Base-by-base conservation (phyloP, 768 basidiomycete species). In the Leccinum disarticulatum region DNA sequence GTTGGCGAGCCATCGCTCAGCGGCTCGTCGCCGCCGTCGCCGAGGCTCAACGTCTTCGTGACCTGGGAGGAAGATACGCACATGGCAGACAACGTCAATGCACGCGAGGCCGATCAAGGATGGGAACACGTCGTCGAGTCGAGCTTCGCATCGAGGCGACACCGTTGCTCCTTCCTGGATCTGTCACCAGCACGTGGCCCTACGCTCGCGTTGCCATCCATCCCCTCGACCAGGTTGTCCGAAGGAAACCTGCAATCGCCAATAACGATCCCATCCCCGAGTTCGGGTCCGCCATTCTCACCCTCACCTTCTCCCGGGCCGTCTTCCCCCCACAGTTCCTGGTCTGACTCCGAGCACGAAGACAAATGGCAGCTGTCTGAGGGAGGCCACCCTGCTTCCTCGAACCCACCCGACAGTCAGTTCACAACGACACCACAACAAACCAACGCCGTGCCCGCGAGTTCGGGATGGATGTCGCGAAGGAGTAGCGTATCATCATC, bases 161-260 rank as follows among this genome's bases (percentile, higher is more conserved):
- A 51, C 10, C 47, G 60, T 7, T 58, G 19, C 30, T 28, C 62
- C 5, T 54, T 48, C 38, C 50, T 61, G 14, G 43, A 30, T 3
- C 59, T 60, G 8, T 60, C 62, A 2, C 43, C 59, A 6, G 14
- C 14, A 2, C 55, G 54, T 6, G 54, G 48, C 2, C 65, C 48
- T 15, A 33, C 60, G 19, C 66, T 60, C 6, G 46, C 67, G 6
- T n/a, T 73, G 8, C 64, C 66, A n/a, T 74, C 71, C 13, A 73
- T 73, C 31, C 71, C 72, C 17, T 73, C 71, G 14, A 60, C 57
- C 30, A 53, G 55, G 31, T 2, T 43, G 15, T 73, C 72, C 22
- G 68, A 66, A 15, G 58, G 22, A 7, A 56, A 56, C 19, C 28
- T 15, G 2, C 69, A 67, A 55, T 74, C 73, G 5, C 71, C 71